Percentiles rank a stretch among this genome's conserved stretches.
phyloP scores from a whole-genome alignment of 768 basidiomycete genomes.

The Termitomyces sp. region DNA sequence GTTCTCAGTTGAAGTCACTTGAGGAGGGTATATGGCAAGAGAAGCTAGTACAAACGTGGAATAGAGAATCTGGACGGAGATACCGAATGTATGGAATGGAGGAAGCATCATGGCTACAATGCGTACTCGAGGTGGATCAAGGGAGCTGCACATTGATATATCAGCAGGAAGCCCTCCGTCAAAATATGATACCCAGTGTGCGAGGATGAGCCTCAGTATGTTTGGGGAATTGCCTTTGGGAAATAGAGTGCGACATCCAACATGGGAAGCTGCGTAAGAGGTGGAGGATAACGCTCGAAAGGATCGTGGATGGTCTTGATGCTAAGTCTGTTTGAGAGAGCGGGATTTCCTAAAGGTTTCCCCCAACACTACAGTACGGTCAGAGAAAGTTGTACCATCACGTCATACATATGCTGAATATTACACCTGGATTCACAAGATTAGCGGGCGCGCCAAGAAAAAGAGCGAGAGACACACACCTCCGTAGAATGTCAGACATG shows the following conservation, averaged over 20 bases:
- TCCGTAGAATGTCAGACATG: too few relatives aligned
- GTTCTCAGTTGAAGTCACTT: constrained; percentile 7
- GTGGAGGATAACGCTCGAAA: constrained; percentile 7
- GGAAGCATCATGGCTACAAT: constrained; percentile 23
- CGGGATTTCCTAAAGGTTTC: constrained; percentile 10
- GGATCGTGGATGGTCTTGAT: constrained; percentile 5
- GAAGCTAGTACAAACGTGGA: constrained; percentile 16
- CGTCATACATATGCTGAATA: too few relatives aligned
- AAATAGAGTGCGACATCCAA: constrained; percentile 17
- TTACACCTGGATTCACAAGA: too few relatives aligned
- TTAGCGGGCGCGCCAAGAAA: too few relatives aligned
- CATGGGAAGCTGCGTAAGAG: background rate
- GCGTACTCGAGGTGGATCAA: constrained; percentile 4
- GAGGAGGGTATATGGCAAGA: constrained; percentile 22
- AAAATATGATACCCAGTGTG: constrained; percentile 17
- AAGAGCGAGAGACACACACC: too few relatives aligned
- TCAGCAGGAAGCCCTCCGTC: background rate
- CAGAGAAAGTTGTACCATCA: too few relatives aligned
- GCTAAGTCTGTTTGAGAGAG: constrained; percentile 4
- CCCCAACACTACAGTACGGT: too few relatives aligned
- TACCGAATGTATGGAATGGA: constrained; percentile 25
- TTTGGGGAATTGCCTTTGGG: constrained; percentile 28
- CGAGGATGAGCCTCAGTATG: constrained; percentile 11
- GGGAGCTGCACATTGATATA: background rate
- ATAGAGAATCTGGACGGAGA: constrained; percentile 18